Base-by-base conservation (phyloP, 2,329 filamentous ascomycete genomes). In the Fusarium zealandicum region DNA sequence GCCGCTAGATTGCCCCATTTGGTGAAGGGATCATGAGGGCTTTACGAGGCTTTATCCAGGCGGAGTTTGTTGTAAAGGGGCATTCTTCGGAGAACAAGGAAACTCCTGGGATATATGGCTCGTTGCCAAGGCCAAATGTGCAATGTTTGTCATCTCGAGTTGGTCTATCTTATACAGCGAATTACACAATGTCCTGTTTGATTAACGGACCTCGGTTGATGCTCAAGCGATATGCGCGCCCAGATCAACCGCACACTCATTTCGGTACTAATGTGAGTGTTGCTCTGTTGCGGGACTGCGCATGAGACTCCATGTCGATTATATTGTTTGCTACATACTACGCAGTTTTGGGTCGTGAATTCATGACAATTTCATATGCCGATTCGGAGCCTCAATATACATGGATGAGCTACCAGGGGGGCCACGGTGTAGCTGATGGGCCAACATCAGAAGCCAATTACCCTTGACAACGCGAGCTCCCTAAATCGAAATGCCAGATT, bases 401-500 rank as follows among this genome's bases (percentile, higher is more conserved):
- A 36, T 4, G 10, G n/a, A 25, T 8, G 42, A 46, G 32, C 32
- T 46, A n/a, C 13, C 27, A 14, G 12, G n/a, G 22, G 12, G n/a
- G 22, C 12, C 25, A 31, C n/a, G 11, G 27, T 14, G 25, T 22
- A 30, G 22, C 9, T 20, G 36, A 37, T 56, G 31, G 36, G 46
- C 36, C 30, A 35, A 36, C 18, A n/a, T 27, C 5, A 31, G 3
- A 22, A n/a, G 18, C 13, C 16, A 6, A 33, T 31, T 33, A 16
- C 39, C 27, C 37, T 41, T 47, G 37, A 35, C 30, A 45, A 58
- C 32, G 28, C 17, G 14, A 39, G 13, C n/a, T 54, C 44, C 48
- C 42, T 53, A 38, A 48, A 54, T 37, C 48, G 18, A 46, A 39
- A 49, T 52, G 40, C 31, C 37, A 53, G 51, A 52, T 65, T 52